A percentile compares a stretch with the other conserved stretches of the same genome.
These are phyloP conservation scores for Lactarius trivialis DNA, from an alignment of 768 basidiomycete species.

Conservation along the genomic window DNA sequence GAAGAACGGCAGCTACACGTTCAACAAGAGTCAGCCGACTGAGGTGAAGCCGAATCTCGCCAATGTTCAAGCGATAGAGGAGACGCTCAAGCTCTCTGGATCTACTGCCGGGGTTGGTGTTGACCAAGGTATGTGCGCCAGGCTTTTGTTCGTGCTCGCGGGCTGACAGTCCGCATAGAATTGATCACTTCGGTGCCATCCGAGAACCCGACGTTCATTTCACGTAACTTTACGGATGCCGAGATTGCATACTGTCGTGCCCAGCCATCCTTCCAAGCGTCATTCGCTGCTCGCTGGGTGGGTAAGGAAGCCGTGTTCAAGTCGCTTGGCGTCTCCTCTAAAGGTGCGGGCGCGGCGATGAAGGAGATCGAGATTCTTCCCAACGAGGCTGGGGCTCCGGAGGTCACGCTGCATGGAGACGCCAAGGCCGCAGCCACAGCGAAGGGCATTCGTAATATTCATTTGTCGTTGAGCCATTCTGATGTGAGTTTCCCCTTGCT, in stretches of 20 bases:
- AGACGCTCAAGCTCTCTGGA: constrained; percentile 41
- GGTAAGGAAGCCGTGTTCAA: constrained; percentile 99
- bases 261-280: constrained; percentile 84
- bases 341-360: constrained; percentile 92
- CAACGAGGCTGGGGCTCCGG: constrained; percentile 70
- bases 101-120: constrained; percentile 75
- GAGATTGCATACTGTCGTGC: constrained; percentile 81
- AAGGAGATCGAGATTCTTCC: constrained; percentile 95
- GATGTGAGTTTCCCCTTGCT: constrained; percentile 52
- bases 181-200: constrained; percentile 90
- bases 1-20: constrained; percentile 85
- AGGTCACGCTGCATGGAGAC: constrained; percentile 70
- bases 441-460: constrained; percentile 66
- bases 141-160: constrained; percentile 13
- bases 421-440: constrained; percentile 65
- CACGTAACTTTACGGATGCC: constrained; percentile 87
- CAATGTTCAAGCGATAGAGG: constrained; percentile 61
- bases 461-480: constrained; percentile 89
- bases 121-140: constrained; percentile 62
- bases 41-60: constrained; percentile 47
- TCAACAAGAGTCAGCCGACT: constrained; percentile 55
- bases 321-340: constrained; percentile 80
- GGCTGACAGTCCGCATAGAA: constrained; percentile 40
- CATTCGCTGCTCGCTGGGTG: constrained; percentile 95
- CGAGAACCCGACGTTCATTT: constrained; percentile 77